Evolutionary conservation across 805 yeast species (phyloP).

Genomic region (Yarrowia sp.): DNA sequence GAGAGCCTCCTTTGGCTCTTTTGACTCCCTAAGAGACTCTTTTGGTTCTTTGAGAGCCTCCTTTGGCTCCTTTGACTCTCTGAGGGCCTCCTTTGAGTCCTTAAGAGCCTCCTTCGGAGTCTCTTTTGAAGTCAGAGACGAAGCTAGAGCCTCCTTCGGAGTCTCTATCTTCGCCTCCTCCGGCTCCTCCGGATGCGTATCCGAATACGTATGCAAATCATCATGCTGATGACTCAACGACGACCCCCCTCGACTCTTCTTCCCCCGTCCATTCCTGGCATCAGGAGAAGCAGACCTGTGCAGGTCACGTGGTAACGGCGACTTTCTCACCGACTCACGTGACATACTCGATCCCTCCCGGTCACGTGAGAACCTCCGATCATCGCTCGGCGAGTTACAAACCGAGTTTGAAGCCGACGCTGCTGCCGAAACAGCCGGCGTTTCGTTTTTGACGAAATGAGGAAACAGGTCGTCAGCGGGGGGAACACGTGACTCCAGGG

Average conservation of each 20-base stretch:
- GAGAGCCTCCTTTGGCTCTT: not conserved
- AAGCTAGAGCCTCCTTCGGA: not conserved
- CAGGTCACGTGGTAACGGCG: slow-evolving; percentile 10
- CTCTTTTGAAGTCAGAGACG: not conserved
- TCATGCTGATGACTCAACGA: slow-evolving; percentile 16
- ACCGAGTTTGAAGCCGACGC: not conserved
- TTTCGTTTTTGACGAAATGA: slow-evolving; percentile 16
- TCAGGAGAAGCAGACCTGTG: not conserved
- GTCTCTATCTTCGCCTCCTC: not conserved
- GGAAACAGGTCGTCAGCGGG: slow-evolving; percentile 7
- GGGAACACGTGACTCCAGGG: not conserved
- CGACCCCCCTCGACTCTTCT: not conserved
- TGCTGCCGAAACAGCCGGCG: not conserved
- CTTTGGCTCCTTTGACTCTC: not conserved
- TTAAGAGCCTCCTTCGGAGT: not conserved
- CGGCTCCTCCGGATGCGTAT: slow-evolving; percentile 23
- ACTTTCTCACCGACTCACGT: not conserved
- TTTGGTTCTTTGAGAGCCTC: no score
- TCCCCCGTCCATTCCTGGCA: not conserved
- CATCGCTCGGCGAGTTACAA: slow-evolving; percentile 12
- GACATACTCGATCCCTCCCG: no score
- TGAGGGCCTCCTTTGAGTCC: not conserved
- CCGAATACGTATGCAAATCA: slow-evolving; percentile 6
- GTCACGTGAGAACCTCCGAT: not conserved
- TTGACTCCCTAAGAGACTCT: no score